Evolutionary conservation across 2,329 filamentous ascomycete species (phyloP).

Genomic region (Phaeosphaeriaceae sp.): DNA sequence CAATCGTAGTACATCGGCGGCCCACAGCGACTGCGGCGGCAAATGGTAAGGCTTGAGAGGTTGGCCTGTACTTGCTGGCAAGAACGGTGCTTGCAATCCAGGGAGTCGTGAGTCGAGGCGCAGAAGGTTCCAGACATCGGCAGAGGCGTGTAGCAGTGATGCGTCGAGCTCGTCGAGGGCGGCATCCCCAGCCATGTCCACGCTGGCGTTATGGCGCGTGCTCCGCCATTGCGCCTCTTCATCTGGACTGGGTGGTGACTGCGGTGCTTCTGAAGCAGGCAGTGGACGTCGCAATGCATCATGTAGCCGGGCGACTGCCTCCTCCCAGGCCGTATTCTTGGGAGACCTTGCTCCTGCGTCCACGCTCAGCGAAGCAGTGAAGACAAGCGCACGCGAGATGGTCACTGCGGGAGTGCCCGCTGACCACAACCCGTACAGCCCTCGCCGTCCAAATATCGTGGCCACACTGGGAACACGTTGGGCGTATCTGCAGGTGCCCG

Average conservation of each 20-base stretch:
- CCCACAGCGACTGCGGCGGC: conserved; percentile 56
- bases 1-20: conserved; percentile 37
- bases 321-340: conserved; percentile 67
- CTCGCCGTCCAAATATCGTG: conserved; percentile 59
- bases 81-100: conserved; percentile 33
- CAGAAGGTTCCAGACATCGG: conserved; percentile 36
- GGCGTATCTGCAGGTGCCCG: conserved; percentile 67
- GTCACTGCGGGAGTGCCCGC: conserved; percentile 65
- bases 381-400: conserved; percentile 71
- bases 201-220: conserved; percentile 25
- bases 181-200: conserved; percentile 33
- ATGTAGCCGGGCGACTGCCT: conserved; percentile 57
- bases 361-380: conserved; percentile 68
- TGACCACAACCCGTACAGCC: conserved; percentile 59
- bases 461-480: conserved; percentile 63
- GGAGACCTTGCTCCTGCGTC: conserved; percentile 66
- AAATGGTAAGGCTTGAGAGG: conserved; percentile 39
- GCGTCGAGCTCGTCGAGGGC: conserved; percentile 20
- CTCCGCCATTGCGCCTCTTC: conserved; percentile 31
- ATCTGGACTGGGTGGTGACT: conserved; percentile 17
- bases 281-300: conserved; percentile 5
- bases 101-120: conserved; percentile 37
- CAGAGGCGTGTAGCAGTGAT: conserved; percentile 19
- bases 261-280: background rate
- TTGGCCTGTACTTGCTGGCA: conserved; percentile 52